A percentile compares a stretch with the other conserved stretches of the same genome.
phyloP scores from a whole-genome alignment of 2,329 filamentous ascomycete species.

The Xylariales sp. region DNA sequence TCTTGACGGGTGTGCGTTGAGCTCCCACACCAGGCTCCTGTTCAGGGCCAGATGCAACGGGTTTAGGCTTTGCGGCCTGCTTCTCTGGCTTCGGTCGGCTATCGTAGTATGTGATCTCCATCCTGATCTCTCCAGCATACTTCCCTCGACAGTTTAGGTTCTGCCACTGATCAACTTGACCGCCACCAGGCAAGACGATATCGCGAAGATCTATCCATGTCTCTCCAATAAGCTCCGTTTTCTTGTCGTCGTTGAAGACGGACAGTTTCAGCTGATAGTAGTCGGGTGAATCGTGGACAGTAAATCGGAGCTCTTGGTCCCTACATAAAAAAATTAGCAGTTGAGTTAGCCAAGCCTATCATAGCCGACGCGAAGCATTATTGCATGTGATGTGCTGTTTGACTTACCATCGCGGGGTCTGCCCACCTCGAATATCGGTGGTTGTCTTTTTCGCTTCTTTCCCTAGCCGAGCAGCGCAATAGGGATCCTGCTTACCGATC shows the following conservation, averaged over 20 bases:
- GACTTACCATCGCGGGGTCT: slow-evolving; percentile 89
- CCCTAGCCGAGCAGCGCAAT: slow-evolving; percentile 87
- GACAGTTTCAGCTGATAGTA: slow-evolving; percentile 95
- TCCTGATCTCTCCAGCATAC: slow-evolving; percentile 90
- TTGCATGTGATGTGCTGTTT: background rate
- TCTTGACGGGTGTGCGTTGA: slow-evolving; percentile 63
- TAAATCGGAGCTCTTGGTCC: slow-evolving; percentile 96
- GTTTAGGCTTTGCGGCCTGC: slow-evolving; percentile 50
- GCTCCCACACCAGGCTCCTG: slow-evolving; percentile 17
- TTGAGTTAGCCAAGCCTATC: slow-evolving; percentile 11
- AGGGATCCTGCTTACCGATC: slow-evolving; percentile 97
- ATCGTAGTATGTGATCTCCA: slow-evolving; percentile 97
- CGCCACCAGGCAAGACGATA: slow-evolving; percentile 80
- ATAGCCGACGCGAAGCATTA: background rate
- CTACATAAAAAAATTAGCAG: slow-evolving; percentile 43
- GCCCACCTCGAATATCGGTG: slow-evolving; percentile 88
- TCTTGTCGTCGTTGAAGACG: slow-evolving; percentile 97
- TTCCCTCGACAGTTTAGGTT: slow-evolving; percentile 82
- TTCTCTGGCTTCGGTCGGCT: slow-evolving; percentile 77
- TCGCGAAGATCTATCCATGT: slow-evolving; percentile 80
- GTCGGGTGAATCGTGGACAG: slow-evolving; percentile 91
- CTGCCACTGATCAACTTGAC: slow-evolving; percentile 94
- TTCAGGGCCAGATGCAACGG: slow-evolving; percentile 28
- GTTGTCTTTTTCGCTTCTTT: slow-evolving; percentile 98
- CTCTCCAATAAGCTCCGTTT: slow-evolving; percentile 93